phyloP scores from a whole-genome alignment of 176 grass and related monocot genomes.

The Puccinellia tenuiflora region DNA sequence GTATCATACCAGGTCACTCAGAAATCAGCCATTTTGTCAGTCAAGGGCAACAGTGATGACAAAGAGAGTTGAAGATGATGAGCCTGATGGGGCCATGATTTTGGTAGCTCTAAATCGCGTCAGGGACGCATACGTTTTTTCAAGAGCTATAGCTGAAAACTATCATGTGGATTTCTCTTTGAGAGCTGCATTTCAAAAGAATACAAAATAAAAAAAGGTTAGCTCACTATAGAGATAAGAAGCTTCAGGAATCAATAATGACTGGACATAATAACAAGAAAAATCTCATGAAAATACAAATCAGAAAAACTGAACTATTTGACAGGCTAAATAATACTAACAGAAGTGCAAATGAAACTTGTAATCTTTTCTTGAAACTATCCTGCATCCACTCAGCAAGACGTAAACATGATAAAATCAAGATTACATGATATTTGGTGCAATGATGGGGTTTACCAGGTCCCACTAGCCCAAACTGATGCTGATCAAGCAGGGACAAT shows the following conservation, averaged over 20 bases:
- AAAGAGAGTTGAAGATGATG: not conserved
- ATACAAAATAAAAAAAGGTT: not conserved
- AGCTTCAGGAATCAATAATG: not conserved
- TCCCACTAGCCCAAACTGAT: not conserved
- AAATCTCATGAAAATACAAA: not conserved
- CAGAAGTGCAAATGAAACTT: not conserved
- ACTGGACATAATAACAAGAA: not conserved
- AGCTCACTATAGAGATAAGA: not conserved
- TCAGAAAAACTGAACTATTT: not conserved
- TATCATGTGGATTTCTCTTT: not conserved
- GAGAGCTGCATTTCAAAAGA: constrained; percentile 9
- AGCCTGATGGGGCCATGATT: not conserved
- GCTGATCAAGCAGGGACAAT: not conserved
- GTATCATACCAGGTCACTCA: not conserved
- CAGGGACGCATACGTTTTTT: not conserved
- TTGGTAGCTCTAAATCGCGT: not conserved
- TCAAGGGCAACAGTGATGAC: not conserved
- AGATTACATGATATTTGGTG: not conserved
- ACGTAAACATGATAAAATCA: not conserved
- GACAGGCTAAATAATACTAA: not conserved
- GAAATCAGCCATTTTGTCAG: not conserved
- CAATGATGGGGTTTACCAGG: not conserved
- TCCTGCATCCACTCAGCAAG: not conserved
- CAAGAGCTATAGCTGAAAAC: not conserved
- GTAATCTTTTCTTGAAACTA: too few relatives aligned